phyloP scores from a whole-genome alignment of 495 filamentous ascomycete species.

The Cenococcum geophilum region DNA sequence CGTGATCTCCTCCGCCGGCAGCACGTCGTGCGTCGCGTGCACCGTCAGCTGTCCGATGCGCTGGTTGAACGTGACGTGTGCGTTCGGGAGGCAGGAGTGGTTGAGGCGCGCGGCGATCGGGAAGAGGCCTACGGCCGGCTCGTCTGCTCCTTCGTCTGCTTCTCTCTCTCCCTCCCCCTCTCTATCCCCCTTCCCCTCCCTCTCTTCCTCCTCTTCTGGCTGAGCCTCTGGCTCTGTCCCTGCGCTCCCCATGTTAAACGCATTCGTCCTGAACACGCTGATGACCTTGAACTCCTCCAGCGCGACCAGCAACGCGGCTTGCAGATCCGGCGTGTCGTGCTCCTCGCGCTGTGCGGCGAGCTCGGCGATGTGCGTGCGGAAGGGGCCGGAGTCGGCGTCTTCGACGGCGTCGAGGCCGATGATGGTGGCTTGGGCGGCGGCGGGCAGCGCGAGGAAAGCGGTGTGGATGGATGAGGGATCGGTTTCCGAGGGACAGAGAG shows the following conservation, averaged over 20 bases:
- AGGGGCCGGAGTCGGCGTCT: conserved; percentile 17
- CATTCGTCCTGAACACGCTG: neutral
- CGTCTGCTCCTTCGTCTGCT: too few relatives aligned
- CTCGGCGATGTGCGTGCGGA: neutral
- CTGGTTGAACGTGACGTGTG: conserved; percentile 20
- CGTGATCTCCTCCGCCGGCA: conserved; percentile 24
- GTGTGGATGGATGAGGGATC: conserved; percentile 4
- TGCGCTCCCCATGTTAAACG: neutral
- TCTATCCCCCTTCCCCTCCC: neutral
- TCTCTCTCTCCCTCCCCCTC: neutral
- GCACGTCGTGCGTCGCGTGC: conserved; percentile 25
- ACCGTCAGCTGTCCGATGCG: conserved; percentile 19
- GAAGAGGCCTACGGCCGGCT: conserved; percentile 14
- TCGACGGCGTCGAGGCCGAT: conserved; percentile 21
- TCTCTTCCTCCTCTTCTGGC: neutral
- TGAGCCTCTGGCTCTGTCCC: too few relatives aligned
- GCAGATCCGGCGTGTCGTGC: neutral
- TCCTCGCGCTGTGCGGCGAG: neutral
- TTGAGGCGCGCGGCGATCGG: conserved; percentile 26
- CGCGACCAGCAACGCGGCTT: neutral
- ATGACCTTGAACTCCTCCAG: neutral
- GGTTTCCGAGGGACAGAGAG: neutral
- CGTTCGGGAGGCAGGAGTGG: conserved; percentile 34
- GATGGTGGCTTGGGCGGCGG: conserved; percentile 10
- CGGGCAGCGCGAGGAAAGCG: conserved; percentile 17